Evolutionary conservation across 1,139 yeast species (phyloP).

Genomic region (Zygosaccharomyces pseudobailii): DNA sequence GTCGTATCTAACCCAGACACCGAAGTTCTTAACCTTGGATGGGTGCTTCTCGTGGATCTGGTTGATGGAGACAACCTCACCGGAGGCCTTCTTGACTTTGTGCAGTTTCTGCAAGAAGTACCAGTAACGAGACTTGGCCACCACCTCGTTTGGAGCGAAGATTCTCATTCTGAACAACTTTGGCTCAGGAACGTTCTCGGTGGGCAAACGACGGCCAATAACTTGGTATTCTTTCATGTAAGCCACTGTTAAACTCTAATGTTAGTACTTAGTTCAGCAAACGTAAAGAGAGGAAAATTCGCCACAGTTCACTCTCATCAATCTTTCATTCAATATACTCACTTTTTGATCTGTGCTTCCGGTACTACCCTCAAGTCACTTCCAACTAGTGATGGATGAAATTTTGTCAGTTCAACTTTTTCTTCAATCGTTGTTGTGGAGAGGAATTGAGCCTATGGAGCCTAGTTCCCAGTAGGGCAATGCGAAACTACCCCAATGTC

Average conservation of each 20-base stretch:
- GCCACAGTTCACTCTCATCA: neutral
- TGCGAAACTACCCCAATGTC: neutral
- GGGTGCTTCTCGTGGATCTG: constrained; percentile 92
- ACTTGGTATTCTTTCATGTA: constrained; percentile 99
- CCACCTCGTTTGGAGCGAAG: constrained; percentile 98
- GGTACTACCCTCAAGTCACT: constrained; percentile 3
- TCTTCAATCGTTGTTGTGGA: constrained; percentile 1
- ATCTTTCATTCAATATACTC: neutral
- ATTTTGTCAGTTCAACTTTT: constrained; percentile 3
- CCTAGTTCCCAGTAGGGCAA: neutral
- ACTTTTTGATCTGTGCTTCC: constrained; percentile 6
- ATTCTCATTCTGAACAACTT: constrained; percentile 99
- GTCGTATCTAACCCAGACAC: constrained; percentile 99
- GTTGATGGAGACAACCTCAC: constrained; percentile 96
- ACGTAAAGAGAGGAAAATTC: neutral
- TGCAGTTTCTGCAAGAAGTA: constrained; percentile 98
- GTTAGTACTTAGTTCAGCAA: constrained; percentile 9
- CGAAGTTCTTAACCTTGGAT: constrained; percentile 99
- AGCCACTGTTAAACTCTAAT: constrained; percentile 47
- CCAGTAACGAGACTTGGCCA: constrained; percentile 99
- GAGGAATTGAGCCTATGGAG: constrained; percentile 1
- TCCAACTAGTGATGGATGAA: neutral
- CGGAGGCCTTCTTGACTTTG: constrained; percentile 99
- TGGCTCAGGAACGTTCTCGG: constrained; percentile 98
- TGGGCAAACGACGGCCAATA: constrained; percentile 99